Base-by-base conservation (phyloP, 495 filamentous ascomycete species). In the Xylaria telfairii region DNA sequence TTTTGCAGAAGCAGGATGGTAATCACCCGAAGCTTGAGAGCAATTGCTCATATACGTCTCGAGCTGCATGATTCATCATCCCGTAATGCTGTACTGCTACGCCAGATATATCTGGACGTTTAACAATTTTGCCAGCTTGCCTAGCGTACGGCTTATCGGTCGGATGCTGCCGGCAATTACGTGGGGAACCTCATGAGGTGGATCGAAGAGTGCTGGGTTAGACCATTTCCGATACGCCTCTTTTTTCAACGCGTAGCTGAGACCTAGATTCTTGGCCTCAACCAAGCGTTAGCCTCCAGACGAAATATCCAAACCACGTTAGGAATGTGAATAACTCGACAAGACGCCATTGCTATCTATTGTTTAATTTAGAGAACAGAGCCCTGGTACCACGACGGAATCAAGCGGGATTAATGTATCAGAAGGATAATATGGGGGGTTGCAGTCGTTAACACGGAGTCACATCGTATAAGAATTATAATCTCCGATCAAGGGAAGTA, bases 121-220 rank as follows among this genome's bases (percentile, higher is more conserved):
- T 21, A 28, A 34, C 47, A n/a, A 54, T 28, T 54, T 10, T 54
- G n/a, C 28, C 15, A 26, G 37, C 34, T 62, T 41, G 59, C 34
- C 37, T 41, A 42, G 59, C 46, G 47, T 24, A 32, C 64, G 1
- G 64, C 26, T 66, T 30, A 28, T 54, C 64, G 64, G 64, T 39
- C 64, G 64, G 64, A 53, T 66, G 47, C 46, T 66, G 64, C 47
- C 64, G 64, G 32, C n/a, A 47, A 49, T 10, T 53, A 37, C 8
- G 17, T 42, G 10, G 30, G 30, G 46, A 34, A 64, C 8, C 42
- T 51, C 30, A 51, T 65, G n/a, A 49, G 62, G 63, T 15, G 19
- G 44, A 10, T 65, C 26, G 21, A 34, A 24, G 32, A 26, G 30
- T 21, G 28, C 63, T n/a, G n/a, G n/a, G n/a, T n/a, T 51, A 39